phyloP scores from a whole-genome alignment of 23 red algal species.

The Rhodosorus marinus region DNA sequence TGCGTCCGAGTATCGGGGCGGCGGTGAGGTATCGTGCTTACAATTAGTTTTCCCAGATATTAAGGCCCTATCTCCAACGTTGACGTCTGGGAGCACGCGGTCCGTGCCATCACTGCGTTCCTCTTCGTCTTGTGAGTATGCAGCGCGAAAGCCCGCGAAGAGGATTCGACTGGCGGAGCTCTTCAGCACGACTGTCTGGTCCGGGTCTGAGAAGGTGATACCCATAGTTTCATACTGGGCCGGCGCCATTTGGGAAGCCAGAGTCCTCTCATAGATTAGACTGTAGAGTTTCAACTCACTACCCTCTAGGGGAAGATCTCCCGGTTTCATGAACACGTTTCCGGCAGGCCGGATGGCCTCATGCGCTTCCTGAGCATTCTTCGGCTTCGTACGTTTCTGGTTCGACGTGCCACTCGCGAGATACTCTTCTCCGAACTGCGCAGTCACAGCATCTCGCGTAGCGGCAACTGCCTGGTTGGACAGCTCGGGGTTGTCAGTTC shows the following conservation, averaged over 20 bases:
- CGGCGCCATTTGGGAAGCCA: slow-evolving; percentile 68
- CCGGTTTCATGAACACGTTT: slow-evolving; percentile 32
- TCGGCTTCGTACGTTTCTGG: slow-evolving; percentile 19
- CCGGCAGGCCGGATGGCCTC: slow-evolving; percentile 95
- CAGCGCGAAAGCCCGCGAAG: no score
- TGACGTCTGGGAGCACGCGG: slow-evolving; percentile 9
- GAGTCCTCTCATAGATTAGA: slow-evolving; percentile 62
- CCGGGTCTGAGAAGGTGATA: no score
- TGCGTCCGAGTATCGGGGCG: slow-evolving; percentile 76
- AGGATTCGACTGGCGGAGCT: no score
- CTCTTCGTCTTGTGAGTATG: no score
- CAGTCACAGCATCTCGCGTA: slow-evolving; percentile 14
- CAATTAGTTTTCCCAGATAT: neutral
- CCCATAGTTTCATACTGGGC: slow-evolving; percentile 48
- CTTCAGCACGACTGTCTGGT: no score
- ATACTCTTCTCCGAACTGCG: slow-evolving; percentile 31
- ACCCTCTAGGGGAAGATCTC: slow-evolving; percentile 16
- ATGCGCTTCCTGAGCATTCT: slow-evolving; percentile 77
- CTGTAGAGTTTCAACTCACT: slow-evolving; percentile 51
- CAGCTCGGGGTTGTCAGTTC: slow-evolving; percentile 72
- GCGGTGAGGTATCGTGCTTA: slow-evolving; percentile 65
- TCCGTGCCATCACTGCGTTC: no score
- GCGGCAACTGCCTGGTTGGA: slow-evolving; percentile 51
- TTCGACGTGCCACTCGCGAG: slow-evolving; percentile 1
- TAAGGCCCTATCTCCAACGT: slow-evolving; percentile 3